A percentile compares a stretch with the other conserved stretches of the same genome.
These are phyloP conservation scores for Cucumis cinereus DNA, from an alignment of 306 rosid species.

Conservation along the genomic window DNA sequence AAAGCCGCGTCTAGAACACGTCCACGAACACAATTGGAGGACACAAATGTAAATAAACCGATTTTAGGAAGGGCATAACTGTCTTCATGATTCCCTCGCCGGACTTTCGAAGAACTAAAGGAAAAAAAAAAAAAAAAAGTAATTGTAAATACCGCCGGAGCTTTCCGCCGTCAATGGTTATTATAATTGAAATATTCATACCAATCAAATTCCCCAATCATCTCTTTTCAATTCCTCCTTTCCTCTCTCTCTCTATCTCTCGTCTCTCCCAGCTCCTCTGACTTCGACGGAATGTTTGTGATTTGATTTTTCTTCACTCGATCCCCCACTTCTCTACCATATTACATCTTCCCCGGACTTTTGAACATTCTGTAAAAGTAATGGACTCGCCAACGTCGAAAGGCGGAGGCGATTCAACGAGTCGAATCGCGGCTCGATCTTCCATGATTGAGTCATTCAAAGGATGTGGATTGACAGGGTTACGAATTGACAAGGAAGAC, in stretches of 20 bases:
- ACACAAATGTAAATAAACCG: not conserved
- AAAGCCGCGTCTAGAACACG: not conserved
- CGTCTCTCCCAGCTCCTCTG: not conserved
- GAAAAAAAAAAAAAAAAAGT: not conserved
- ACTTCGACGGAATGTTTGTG: not conserved
- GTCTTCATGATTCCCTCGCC: not conserved
- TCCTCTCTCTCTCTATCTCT: not conserved
- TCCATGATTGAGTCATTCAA: conserved; percentile 54
- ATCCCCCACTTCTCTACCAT: not conserved
- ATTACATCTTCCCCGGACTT: not conserved
- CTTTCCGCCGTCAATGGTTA: not conserved
- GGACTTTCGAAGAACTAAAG: not conserved
- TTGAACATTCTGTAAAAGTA: not conserved
- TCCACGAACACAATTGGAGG: not conserved
- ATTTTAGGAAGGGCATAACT: not conserved
- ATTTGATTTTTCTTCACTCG: conserved; percentile 4
- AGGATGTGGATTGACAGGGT: conserved; percentile 57
- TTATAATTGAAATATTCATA: not conserved
- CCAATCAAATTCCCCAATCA: not conserved
- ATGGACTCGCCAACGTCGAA: conserved; percentile 4
- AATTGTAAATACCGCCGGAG: not conserved
- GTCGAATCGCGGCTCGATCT: conserved; percentile 33
- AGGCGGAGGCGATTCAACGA: conserved; percentile 18
- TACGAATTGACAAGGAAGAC: conserved; percentile 66
- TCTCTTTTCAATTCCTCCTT: not conserved